Conservation (phyloP, 2,329 filamentous ascomycete genomes). For the Purpureocillium takamizusanense region DNA sequence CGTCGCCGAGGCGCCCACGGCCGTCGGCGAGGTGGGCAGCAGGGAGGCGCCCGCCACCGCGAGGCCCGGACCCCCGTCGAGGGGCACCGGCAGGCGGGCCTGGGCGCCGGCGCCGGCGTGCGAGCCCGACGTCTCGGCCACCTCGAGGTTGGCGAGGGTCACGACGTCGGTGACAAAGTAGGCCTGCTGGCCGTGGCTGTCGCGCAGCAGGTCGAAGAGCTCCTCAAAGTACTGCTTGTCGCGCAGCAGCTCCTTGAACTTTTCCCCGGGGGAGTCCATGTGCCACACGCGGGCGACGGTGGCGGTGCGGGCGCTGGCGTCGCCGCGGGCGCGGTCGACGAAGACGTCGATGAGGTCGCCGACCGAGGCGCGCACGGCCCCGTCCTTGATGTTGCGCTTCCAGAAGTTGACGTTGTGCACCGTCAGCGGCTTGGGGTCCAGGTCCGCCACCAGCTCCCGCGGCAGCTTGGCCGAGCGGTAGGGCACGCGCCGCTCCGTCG, state of each 20-base stretch:
- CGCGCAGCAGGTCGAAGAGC: constrained; percentile 15
- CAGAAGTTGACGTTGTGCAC: constrained; percentile 18
- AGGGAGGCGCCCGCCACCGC: no score
- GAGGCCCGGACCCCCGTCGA: constrained; percentile 8
- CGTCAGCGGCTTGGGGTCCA: constrained; percentile 18
- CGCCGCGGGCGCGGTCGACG: constrained; percentile 12
- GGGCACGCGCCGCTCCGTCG: constrained; percentile 16
- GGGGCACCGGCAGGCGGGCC: constrained; percentile 11
- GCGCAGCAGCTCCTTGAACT: constrained; percentile 17
- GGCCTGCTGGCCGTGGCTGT: constrained; percentile 13
- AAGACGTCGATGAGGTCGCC: constrained; percentile 17
- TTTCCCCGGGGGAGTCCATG: constrained; percentile 18
- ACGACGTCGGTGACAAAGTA: constrained; percentile 19
- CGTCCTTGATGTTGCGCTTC: constrained; percentile 16
- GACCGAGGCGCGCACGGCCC: constrained; percentile 12
- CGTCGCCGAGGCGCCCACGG: constrained; percentile 8
- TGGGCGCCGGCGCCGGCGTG: constrained; percentile 7
- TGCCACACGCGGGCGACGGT: constrained; percentile 19
- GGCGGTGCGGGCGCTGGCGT: constrained; percentile 11
- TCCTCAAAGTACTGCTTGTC: constrained; percentile 17
- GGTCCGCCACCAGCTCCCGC: constrained; percentile 12
- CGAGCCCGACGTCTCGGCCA: constrained; percentile 7
- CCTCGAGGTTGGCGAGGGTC: constrained; percentile 15
- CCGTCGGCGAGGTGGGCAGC: no score
- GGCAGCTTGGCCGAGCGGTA: constrained; percentile 11